Base-by-base conservation (phyloP, 2,329 filamentous ascomycete genomes). In the Parastagonospora avenae region DNA sequence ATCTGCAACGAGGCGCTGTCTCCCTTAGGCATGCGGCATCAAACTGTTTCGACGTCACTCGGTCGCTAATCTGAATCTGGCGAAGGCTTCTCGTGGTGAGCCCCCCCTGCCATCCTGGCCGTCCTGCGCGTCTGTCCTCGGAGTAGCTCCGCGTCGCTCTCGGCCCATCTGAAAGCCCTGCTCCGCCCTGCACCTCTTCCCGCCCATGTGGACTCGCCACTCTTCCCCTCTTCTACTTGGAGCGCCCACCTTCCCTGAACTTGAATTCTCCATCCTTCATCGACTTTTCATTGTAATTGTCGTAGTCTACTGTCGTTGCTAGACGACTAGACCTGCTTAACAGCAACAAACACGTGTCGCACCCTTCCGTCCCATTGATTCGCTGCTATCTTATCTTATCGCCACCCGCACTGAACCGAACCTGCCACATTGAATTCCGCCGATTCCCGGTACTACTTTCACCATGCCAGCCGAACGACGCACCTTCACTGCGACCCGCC, bases 381-480 rank as follows among this genome's bases (percentile, higher is more conserved):
- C 16, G 27, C 31, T 55, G 30, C 19, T 42, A 28, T 24, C 36
- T 41, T 28, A 29, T 27, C 36, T 41, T 28, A 19, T 36, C 12
- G 27, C 29, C 46, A 47, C 51, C 48, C 52, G 52, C 50, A 42
- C 57, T n/a, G 48, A 58, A 53, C 32, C 52, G 47, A 38, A 46
- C 48, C 48, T 48, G 48, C 55, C 57, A 57, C 57, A 56, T 46
- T 42, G 28, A 42, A 39, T 35, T 39, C 39, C 7, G 46, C 15
- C 44, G 29, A 42, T 40, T 39, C 14, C 36, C 29, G 12, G 16
- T 30, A 8, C 40, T 36, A 8, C 31, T 52, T 29, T 15, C 46
- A 68, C 39, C 48, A 74, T 78, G 71, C 76, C 76, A 71, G 70
- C 74, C 62, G 59, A 74, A 68, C 48, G 64, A 63, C 54, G 73